phyloP scores from a whole-genome alignment of 2,329 filamentous ascomycete species.

The Ascochyta clinopodiicola region DNA sequence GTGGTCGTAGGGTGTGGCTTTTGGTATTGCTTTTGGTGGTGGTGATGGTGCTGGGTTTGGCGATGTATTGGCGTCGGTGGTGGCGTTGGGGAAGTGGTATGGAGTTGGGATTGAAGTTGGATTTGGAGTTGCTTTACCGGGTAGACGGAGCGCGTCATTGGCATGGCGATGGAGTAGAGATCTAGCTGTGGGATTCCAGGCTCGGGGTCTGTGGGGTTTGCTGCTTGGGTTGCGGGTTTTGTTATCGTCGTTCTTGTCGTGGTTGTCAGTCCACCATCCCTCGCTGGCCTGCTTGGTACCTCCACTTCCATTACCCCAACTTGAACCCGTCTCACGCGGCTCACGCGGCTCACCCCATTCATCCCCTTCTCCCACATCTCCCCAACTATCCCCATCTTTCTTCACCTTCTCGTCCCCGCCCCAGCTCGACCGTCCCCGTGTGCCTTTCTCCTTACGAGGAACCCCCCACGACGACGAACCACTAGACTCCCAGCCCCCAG shows the following conservation, averaged over 20 bases:
- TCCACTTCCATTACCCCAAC: too few relatives aligned
- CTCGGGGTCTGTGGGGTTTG: too few relatives aligned
- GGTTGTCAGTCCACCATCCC: not conserved
- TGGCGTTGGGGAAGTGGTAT: not conserved
- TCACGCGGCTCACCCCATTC: too few relatives aligned
- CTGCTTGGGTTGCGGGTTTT: not conserved
- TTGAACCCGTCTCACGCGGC: too few relatives aligned
- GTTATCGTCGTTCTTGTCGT: not conserved
- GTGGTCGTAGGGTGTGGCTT: conserved; percentile 46
- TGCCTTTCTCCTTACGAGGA: not conserved
- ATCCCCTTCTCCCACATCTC: too few relatives aligned
- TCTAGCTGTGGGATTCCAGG: too few relatives aligned
- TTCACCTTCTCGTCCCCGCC: not conserved
- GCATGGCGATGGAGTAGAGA: too few relatives aligned
- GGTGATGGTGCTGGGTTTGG: not conserved
- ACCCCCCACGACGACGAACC: conserved; percentile 17
- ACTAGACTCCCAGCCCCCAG: not conserved
- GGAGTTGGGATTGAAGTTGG: not conserved
- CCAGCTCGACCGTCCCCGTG: not conserved
- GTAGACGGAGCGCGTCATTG: too few relatives aligned
- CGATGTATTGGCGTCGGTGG: too few relatives aligned
- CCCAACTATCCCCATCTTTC: too few relatives aligned
- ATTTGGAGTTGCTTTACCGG: not conserved
- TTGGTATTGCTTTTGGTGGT: not conserved
- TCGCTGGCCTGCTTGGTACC: not conserved